Percentiles rank a stretch among this genome's conserved stretches.
These are phyloP conservation scores for Alternaria longipes DNA, from an alignment of 2,329 filamentous ascomycete genomes.

Conservation along the genomic window DNA sequence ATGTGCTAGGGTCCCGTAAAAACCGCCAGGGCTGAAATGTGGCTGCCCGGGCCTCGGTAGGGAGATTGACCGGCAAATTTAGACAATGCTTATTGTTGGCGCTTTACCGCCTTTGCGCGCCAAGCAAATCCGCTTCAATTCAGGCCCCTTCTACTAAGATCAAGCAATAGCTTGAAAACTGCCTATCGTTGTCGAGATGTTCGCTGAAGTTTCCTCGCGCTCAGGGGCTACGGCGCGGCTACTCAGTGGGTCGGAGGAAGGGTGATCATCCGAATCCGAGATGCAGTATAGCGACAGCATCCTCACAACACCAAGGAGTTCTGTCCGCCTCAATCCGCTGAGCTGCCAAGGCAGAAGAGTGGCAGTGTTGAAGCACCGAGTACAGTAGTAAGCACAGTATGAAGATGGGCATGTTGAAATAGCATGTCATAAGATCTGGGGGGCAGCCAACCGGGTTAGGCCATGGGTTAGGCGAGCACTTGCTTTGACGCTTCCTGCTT, in stretches of 20 bases:
- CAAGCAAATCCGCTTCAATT: constrained; percentile 1
- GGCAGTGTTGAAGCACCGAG: constrained; percentile 6
- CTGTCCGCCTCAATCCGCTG: neutral
- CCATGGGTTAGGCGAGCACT: constrained; percentile 6
- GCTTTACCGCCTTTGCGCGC: neutral
- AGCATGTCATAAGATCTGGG: constrained; percentile 8
- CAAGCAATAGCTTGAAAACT: constrained; percentile 2
- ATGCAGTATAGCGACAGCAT: neutral
- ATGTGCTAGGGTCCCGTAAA: neutral
- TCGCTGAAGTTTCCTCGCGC: constrained; percentile 3
- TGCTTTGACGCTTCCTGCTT: neutral
- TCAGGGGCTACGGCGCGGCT: neutral
- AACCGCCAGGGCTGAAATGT: neutral
- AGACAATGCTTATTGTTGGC: neutral
- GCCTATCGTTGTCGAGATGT: neutral
- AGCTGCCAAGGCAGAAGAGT: neutral
- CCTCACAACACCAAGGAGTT: neutral
- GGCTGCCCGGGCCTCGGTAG: neutral
- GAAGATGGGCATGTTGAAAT: neutral
- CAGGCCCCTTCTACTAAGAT: neutral
- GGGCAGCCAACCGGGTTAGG: neutral
- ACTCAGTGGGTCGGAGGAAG: neutral
- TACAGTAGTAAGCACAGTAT: neutral
- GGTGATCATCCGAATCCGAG: neutral
- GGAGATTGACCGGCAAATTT: neutral